phyloP scores from a whole-genome alignment of 139 green algal species.

The Yamagishiella unicocca region DNA sequence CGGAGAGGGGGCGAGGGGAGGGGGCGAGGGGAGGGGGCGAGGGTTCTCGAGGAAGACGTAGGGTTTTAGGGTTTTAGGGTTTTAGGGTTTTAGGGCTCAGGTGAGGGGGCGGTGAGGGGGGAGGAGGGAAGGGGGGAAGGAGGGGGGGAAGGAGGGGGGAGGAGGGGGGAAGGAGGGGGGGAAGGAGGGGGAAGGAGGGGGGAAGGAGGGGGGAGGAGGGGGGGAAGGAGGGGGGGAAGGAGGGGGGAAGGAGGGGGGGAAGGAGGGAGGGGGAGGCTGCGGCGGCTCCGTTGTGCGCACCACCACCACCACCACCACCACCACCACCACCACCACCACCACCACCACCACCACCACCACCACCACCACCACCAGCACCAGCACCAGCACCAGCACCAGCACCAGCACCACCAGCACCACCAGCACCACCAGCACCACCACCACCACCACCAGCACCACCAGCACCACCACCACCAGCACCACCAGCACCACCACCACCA shows the following conservation, averaged over 20 bases:
- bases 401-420: too few species aligned
- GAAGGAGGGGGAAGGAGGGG: neutral
- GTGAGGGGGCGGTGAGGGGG: neutral
- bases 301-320: neutral
- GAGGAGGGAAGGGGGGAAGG: neutral
- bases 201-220: neutral
- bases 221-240: neutral
- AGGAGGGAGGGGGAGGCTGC: neutral
- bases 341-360: too few species aligned
- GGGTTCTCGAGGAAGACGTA: too few species aligned
- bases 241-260: neutral
- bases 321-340: too few species aligned
- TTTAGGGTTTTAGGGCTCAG: too few species aligned
- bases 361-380: too few species aligned
- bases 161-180: neutral
- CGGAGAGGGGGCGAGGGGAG: neutral
- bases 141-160: neutral
- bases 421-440: too few species aligned
- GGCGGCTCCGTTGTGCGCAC: neutral
- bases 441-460: too few species aligned
- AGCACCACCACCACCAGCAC: too few species aligned
- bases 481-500: too few species aligned
- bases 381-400: too few species aligned
- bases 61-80: too few species aligned
- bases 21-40: neutral